Evolutionary conservation across 176 grass and related monocot genomes (phyloP).

Genomic region (Pharus latifolius): DNA sequence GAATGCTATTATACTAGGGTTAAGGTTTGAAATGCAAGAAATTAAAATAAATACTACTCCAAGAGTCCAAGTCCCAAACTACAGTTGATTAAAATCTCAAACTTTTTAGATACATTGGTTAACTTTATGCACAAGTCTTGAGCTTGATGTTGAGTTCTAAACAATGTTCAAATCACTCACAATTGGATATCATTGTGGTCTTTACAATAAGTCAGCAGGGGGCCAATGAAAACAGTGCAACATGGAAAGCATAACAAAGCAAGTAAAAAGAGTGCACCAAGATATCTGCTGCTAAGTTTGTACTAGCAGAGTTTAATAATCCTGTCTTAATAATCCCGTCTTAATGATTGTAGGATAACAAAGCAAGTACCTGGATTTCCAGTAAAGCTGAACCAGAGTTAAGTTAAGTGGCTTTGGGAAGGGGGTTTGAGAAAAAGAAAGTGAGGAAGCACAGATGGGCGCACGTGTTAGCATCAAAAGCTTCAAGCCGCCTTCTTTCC

Average conservation of each 20-base stretch:
- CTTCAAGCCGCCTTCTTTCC: neutral
- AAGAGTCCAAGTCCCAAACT: neutral
- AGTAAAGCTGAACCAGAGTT: neutral
- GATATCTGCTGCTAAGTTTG: neutral
- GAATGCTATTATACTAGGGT: conserved; percentile 39
- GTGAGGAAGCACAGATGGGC: neutral
- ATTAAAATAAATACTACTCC: conserved; percentile 16
- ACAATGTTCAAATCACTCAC: neutral
- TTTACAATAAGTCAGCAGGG: neutral
- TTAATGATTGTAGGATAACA: neutral
- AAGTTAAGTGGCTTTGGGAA: neutral
- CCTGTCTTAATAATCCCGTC: neutral
- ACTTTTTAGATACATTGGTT: neutral
- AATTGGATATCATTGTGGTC: neutral
- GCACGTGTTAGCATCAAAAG: neutral
- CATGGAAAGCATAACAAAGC: neutral
- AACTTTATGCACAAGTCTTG: neutral
- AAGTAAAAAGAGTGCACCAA: neutral
- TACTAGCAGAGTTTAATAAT: neutral
- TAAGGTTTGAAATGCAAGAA: conserved; percentile 10
- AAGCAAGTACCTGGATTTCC: neutral
- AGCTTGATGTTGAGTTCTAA: neutral
- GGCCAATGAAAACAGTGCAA: neutral
- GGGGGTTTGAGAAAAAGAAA: neutral
- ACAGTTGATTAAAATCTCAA: conserved; percentile 11